Conservation (phyloP, 2,329 filamentous ascomycete species). For the Metarhizium humberi region DNA sequence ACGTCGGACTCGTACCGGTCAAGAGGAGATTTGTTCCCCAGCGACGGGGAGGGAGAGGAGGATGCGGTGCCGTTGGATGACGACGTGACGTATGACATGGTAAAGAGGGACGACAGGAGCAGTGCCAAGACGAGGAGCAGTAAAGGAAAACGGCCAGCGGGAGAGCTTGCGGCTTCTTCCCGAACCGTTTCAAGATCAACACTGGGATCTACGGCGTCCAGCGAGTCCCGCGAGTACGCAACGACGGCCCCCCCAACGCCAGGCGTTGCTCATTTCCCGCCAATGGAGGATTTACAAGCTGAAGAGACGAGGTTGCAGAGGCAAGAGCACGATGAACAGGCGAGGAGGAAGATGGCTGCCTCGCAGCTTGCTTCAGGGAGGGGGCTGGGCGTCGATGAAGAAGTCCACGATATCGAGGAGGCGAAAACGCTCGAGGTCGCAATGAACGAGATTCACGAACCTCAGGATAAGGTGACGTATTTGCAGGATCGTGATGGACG, state of each 20-base stretch:
- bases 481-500: background rate
- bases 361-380: conserved; percentile 39
- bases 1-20: conserved; percentile 83
- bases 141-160: conserved; percentile 45
- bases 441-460: conserved; percentile 19
- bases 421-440: conserved; percentile 17
- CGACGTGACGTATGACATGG: conserved; percentile 78
- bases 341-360: conserved; percentile 43
- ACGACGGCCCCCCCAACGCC: conserved; percentile 22
- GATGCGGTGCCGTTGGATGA: conserved; percentile 90
- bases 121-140: conserved; percentile 48
- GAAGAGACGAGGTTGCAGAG: conserved; percentile 43
- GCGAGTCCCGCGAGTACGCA: conserved; percentile 18
- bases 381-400: conserved; percentile 27
- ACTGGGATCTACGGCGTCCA: conserved; percentile 34
- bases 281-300: conserved; percentile 40
- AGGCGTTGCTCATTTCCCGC: conserved; percentile 30
- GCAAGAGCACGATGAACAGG: conserved; percentile 45
- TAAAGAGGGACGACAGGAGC: conserved; percentile 66
- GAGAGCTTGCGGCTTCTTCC: conserved; percentile 29
- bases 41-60: conserved; percentile 76
- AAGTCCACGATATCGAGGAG: conserved; percentile 8
- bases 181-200: conserved; percentile 52
- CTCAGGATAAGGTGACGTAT: background rate
- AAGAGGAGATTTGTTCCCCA: conserved; percentile 82